Evolutionary conservation across 2,329 filamentous ascomycete species (phyloP), one percentile per base, ranked within the genome.

Genomic region (Epicoccum nigrum): DNA sequence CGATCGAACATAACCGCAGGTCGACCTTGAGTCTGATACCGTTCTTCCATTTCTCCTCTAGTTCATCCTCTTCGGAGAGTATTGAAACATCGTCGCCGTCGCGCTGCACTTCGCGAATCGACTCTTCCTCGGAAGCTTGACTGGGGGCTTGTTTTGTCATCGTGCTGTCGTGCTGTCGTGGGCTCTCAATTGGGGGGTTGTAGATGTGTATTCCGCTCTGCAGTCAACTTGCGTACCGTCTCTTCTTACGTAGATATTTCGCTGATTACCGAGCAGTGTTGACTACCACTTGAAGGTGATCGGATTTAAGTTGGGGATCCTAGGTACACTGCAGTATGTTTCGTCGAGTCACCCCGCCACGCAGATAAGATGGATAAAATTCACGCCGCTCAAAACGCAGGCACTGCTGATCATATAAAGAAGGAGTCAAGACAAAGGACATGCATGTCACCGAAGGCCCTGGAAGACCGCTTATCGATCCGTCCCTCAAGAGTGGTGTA

Each of bases 1-100:
- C 86, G 56, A 90, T 89, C 20, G 82, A 86, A 72, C 86, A 89
- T 2, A 90, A 76, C 19, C 87, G 81, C 35, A 88, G 63, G 65
- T 90, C 87, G 44, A 88, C 79, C 68, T 88, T 89, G 52, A 80
- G 75, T 15, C 85, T 81, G 23, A 88, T 73, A 33, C 70, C 77
- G 25, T 69, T 75, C 59, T 82, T 75, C 31, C 80, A 62, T 27
- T 64, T 63, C 40, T 63, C 53, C 30, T 64, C 58, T 4, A 58
- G 58, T 44, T 63, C 54, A 9, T 62, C 54, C 40, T 39, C 48
- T 45, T 12, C 19, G 6, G 49, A 52, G n/a, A 46, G 38, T 3
- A 46, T 43, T 4, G 49, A 52, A 7, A 27, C 55, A 37, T 47
- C 45, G 5, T 51, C 43, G 42, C 45, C 48, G 27, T 58, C 46